Percentiles rank a stretch among this genome's conserved stretches.
Conservation (phyloP, 129 eudicot species). For the Ambrosia artemisiifolia region DNA sequence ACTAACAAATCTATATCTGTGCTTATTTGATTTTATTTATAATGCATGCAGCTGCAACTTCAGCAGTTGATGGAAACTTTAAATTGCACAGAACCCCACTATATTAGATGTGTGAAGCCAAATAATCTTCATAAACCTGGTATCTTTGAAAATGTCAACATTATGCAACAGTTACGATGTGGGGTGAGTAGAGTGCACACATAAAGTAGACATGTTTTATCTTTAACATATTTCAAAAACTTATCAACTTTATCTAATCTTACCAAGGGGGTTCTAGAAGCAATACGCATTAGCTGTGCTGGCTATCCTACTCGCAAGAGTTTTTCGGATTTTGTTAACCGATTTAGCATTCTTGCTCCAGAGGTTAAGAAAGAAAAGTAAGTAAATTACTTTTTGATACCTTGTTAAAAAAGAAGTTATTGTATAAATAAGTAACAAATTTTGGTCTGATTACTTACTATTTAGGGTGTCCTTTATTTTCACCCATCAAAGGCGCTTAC, state of each 20-base stretch:
- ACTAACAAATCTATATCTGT: constrained; percentile 12
- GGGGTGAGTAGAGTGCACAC: constrained; percentile 69
- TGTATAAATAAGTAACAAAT: not conserved
- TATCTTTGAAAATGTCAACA: constrained; percentile 81
- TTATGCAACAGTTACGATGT: constrained; percentile 93
- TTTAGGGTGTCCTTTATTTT: not conserved
- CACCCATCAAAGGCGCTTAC: not conserved
- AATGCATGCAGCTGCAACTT: constrained; percentile 72
- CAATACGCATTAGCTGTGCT: constrained; percentile 98
- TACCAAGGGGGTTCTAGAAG: constrained; percentile 94
- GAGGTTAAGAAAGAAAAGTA: constrained; percentile 70
- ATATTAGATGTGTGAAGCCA: constrained; percentile 97
- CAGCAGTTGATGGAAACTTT: constrained; percentile 92
- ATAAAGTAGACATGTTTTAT: not conserved
- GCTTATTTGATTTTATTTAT: constrained; percentile 20
- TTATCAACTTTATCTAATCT: constrained; percentile 9
- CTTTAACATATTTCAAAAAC: not conserved
- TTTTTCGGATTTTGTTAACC: constrained; percentile 71
- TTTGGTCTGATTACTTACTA: not conserved
- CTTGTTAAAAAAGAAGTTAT: not conserved
- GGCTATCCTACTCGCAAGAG: constrained; percentile 95
- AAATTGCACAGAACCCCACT: constrained; percentile 89
- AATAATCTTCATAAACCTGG: constrained; percentile 88
- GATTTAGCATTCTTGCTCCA: constrained; percentile 89
- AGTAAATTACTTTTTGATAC: constrained; percentile 28